A percentile compares a stretch with the other conserved stretches of the same genome.
These are phyloP conservation scores for Solanum arcanum DNA, from an alignment of 257 asterid species.

Conservation along the genomic window DNA sequence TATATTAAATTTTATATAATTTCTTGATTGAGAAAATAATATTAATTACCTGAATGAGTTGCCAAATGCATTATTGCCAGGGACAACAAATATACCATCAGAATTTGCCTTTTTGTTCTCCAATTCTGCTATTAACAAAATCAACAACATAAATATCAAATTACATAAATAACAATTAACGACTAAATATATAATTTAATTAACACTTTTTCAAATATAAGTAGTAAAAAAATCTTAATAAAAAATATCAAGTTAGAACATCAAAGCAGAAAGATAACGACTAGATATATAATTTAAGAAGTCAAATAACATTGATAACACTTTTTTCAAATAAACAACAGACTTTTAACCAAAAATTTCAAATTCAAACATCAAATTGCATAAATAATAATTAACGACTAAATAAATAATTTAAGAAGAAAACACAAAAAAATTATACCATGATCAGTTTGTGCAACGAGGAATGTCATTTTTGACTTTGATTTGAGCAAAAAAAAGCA, in stretches of 20 bases:
- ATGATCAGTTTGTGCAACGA: neutral
- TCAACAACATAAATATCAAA: neutral
- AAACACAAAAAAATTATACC: neutral
- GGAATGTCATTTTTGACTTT: neutral
- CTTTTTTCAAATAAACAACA: neutral
- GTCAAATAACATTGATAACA: neutral
- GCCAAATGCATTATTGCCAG: slow-evolving; percentile 26
- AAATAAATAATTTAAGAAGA: neutral
- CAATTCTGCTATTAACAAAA: neutral
- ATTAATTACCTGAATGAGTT: slow-evolving; percentile 19
- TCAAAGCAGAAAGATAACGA: neutral
- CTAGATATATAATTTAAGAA: neutral
- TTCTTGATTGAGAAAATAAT: neutral
- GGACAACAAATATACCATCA: slow-evolving; percentile 10
- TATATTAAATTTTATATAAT: neutral
- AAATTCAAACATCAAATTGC: neutral
- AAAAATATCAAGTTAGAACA: neutral
- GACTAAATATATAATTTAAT: neutral
- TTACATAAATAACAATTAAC: neutral
- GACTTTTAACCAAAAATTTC: neutral
- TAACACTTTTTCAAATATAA: neutral
- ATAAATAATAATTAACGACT: neutral
- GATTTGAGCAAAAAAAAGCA: neutral
- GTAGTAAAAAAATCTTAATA: neutral
- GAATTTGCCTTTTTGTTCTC: neutral